phyloP scores from a whole-genome alignment of 2,329 filamentous ascomycete genomes.

The Thelonectria discophora region DNA sequence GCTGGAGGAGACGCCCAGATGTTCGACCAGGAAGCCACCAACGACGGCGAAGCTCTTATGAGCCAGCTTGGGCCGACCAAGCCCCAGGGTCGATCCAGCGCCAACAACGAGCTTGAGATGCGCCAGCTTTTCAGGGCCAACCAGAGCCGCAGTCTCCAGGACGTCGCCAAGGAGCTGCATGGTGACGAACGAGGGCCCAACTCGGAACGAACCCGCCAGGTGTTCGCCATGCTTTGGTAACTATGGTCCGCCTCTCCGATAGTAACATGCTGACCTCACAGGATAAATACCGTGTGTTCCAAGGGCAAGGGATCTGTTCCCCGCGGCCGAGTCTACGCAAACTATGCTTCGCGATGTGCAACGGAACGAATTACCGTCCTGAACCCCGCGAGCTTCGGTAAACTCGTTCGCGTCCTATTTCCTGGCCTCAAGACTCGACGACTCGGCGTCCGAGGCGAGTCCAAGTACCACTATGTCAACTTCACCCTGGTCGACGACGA shows the following conservation, averaged over 20 bases:
- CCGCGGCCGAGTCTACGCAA: conserved; percentile 91
- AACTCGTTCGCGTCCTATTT: conserved; percentile 95
- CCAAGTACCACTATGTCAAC: conserved; percentile 94
- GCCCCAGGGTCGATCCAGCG: conserved; percentile 71
- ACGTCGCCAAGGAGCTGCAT: conserved; percentile 79
- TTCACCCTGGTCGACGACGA: conserved; percentile 69
- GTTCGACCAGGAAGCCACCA: conserved; percentile 67
- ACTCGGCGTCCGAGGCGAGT: conserved; percentile 92
- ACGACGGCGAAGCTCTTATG: conserved; percentile 63
- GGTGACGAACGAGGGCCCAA: conserved; percentile 82
- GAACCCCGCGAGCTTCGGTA: conserved; percentile 97
- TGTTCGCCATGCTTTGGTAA: conserved; percentile 90
- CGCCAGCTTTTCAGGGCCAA: conserved; percentile 77
- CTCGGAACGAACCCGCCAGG: conserved; percentile 83
- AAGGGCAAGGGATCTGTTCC: conserved; percentile 87
- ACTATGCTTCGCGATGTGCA: conserved; percentile 92
- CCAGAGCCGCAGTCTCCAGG: conserved; percentile 71
- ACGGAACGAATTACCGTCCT: conserved; percentile 93
- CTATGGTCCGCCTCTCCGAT: conserved; percentile 37
- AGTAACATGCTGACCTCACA: conserved; percentile 47
- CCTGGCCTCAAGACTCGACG: conserved; percentile 92
- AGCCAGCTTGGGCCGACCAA: conserved; percentile 55
- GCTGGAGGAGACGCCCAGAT: conserved; percentile 67
- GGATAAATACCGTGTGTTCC: conserved; percentile 77
- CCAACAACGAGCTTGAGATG: conserved; percentile 84